phyloP scores from a whole-genome alignment of 345 rosid genomes.

The Capsella bursapastoris region DNA sequence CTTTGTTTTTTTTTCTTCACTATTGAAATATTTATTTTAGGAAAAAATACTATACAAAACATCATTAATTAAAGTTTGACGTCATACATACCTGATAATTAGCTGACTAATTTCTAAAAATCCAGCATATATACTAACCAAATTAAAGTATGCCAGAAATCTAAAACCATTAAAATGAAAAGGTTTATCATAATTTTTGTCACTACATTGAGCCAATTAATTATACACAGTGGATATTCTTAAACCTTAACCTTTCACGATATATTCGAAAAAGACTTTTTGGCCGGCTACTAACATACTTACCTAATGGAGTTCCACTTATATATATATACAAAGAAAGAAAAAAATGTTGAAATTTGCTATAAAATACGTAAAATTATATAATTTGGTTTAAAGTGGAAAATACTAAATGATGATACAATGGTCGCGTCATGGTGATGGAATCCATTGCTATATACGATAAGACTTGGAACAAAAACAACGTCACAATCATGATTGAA shows the following conservation, averaged over 20 bases:
- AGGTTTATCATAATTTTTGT: not conserved
- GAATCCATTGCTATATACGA: conserved; percentile 19
- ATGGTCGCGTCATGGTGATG: conserved; percentile 41
- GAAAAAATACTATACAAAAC: not conserved
- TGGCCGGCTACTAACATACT: not conserved
- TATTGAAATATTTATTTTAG: not conserved
- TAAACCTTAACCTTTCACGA: conserved; percentile 4
- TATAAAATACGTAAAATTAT: not conserved
- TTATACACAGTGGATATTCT: not conserved
- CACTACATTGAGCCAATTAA: not conserved
- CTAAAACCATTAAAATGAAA: not conserved
- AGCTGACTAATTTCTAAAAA: too few relatives aligned
- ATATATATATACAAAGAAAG: not conserved
- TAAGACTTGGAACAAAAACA: conserved; percentile 21
- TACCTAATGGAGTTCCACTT: conserved; percentile 18
- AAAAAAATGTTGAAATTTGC: not conserved
- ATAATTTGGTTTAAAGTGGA: not conserved
- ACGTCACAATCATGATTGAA: conserved; percentile 34
- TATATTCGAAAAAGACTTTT: not conserved
- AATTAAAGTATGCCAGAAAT: not conserved
- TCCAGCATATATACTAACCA: too few relatives aligned
- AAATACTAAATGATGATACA: conserved; percentile 34
- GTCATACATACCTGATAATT: too few relatives aligned
- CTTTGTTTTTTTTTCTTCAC: conserved; percentile 4
- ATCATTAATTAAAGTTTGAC: not conserved